Base-by-base conservation (phyloP, 2,329 filamentous ascomycete genomes). In the Zalaria sp. region DNA sequence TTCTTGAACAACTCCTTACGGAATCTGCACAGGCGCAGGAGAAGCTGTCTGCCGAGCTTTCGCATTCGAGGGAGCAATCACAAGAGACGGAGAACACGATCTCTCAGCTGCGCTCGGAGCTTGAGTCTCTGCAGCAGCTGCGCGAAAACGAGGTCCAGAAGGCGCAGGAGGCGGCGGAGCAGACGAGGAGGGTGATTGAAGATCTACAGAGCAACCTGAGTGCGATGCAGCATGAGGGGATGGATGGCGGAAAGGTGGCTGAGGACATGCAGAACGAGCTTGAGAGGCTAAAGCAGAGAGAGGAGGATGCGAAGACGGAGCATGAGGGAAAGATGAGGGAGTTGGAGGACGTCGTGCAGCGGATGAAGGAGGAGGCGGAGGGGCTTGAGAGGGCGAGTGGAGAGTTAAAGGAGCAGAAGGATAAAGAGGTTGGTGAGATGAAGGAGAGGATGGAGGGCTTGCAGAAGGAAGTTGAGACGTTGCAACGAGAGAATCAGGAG, bases 191-290 rank as follows among this genome's bases (percentile, higher is more conserved):
- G n/a, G 27, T 44, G 5, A 38, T 47, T 9, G 28, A 48, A 28
- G 43, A 42, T 25, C 45, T 55, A 4, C 48, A 49, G 27, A 40
- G 45, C 7, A 47, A 49, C 38, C 34, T 55, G n/a, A 29, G 39
- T n/a, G 47, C 48, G 37, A 42, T 53, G 18, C 49, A 53, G 35
- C 43, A 48, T 11, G 46, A 50, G 25, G 53, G 48, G 27, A 45
- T 31, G 7, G 47, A 51, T 34, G 47, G 47, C n/a, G 43, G 43
- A 25, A 37, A 44, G 10, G 42, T 49, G 7, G 43, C 50, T 4
- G 46, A 50, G 27, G 41, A 38, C 3, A 37, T 52, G 2, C 48
- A 51, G 37, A 40, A 40, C 27, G 46, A 51, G 31, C 11, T 50
- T 27, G 34, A 42, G n/a, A 42, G 43, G 35, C 38, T 48, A 8